Conservation (phyloP, 2,329 filamentous ascomycete genomes). For the Fusarium bactridioides region DNA sequence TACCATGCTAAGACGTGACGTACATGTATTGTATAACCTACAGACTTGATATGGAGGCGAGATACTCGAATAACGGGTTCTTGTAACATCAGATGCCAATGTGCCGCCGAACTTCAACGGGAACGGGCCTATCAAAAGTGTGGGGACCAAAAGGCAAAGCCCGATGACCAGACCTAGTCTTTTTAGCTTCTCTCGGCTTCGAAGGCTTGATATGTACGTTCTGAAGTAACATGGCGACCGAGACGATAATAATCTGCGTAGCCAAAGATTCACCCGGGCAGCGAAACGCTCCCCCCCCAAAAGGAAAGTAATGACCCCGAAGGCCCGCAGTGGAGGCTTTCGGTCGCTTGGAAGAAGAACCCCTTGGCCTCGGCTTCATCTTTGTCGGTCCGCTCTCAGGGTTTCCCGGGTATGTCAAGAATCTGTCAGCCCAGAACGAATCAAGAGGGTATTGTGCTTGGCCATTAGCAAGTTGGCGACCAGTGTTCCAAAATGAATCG, state of each 20-base stretch:
- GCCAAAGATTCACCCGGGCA: not conserved
- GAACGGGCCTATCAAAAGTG: not conserved
- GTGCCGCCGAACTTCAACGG: not conserved
- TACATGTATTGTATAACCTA: no score
- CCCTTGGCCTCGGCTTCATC: not conserved
- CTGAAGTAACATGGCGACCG: not conserved
- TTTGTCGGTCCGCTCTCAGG: not conserved
- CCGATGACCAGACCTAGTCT: not conserved
- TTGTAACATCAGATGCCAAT: not conserved
- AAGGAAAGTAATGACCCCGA: not conserved
- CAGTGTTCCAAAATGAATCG: not conserved
- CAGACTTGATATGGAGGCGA: no score
- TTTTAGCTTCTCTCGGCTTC: not conserved
- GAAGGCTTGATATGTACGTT: not conserved
- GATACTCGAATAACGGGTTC: not conserved
- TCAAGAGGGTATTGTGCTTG: not conserved
- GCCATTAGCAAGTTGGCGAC: not conserved
- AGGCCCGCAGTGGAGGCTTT: not conserved
- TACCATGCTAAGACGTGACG: no score
- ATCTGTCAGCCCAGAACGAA: not conserved
- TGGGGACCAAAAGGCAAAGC: not conserved
- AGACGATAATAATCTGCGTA: not conserved
- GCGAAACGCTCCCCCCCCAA: not conserved
- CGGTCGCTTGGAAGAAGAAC: not conserved
- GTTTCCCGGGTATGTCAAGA: not conserved